A percentile compares a stretch with the other conserved stretches of the same genome.
Conservation (phyloP, 495 filamentous ascomycete genomes). For the Penicillium subrubescens region DNA sequence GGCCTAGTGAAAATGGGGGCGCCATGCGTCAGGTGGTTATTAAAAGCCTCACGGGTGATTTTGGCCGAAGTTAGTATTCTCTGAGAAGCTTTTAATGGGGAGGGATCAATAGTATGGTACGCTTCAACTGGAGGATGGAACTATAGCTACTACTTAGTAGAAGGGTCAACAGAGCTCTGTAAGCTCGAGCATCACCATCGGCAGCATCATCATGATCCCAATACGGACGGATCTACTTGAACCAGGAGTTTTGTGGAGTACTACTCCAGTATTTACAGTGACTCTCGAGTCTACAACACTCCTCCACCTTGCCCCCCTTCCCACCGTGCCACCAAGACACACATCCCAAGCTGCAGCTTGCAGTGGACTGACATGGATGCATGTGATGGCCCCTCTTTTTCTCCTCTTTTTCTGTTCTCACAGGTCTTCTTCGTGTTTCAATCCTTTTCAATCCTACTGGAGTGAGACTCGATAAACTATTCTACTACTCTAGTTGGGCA, state of each 20-base stretch:
- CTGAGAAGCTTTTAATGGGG: not conserved
- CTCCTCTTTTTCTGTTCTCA: conserved; percentile 3
- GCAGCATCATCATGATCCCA: not conserved
- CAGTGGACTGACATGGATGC: conserved; percentile 8
- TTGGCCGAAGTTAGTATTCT: not conserved
- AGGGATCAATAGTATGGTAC: not conserved
- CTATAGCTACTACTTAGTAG: not conserved
- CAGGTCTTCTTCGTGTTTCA: not conserved
- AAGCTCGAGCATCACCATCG: not conserved
- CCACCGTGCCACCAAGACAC: conserved; percentile 7
- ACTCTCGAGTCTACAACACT: not conserved
- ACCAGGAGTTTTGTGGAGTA: not conserved
- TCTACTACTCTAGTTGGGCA: not conserved
- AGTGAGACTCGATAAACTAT: not conserved
- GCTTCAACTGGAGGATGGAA: not conserved
- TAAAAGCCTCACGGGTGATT: not conserved
- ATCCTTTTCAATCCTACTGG: not conserved
- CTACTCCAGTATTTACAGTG: not conserved
- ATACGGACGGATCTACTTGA: not conserved
- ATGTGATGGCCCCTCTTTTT: conserved; percentile 24
- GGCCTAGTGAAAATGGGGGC: not conserved
- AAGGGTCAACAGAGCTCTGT: not conserved
- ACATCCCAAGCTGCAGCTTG: conserved; percentile 3
- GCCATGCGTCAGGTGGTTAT: not conserved
- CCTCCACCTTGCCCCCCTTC: not conserved